Evolutionary conservation across 352 stramenopile species (phyloP).

Genomic region (Blastocystis sp.): DNA sequence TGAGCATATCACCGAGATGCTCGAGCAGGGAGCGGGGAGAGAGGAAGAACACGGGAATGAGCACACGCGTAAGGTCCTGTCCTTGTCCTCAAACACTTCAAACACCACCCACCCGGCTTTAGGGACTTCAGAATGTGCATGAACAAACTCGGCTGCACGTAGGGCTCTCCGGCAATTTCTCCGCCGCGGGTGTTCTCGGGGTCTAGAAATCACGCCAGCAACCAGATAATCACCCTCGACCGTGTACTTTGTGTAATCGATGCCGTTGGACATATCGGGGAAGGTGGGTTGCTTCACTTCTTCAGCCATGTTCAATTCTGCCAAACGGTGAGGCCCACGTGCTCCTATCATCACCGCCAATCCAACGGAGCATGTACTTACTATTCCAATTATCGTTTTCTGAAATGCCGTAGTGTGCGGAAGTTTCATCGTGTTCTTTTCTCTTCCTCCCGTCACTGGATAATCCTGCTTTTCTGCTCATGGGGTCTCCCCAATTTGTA

Average conservation of each 20-base stretch:
- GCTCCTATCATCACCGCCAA: background rate
- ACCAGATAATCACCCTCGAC: slow-evolving; percentile 16
- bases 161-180: slow-evolving; percentile 36
- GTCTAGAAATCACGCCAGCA: slow-evolving; percentile 29
- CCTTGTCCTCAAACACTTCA: background rate
- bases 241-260: slow-evolving; percentile 41
- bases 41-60: slow-evolving; percentile 56
- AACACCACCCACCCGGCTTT: background rate
- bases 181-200: slow-evolving; percentile 33
- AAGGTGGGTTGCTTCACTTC: slow-evolving; percentile 1
- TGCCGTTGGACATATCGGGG: slow-evolving; percentile 15
- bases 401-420: background rate
- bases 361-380: background rate
- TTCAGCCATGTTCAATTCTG: slow-evolving; percentile 24
- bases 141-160: slow-evolving; percentile 62
- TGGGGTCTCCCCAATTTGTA: too few species aligned
- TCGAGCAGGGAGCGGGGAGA: slow-evolving; percentile 37
- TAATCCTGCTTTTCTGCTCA: too few species aligned
- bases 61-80: slow-evolving; percentile 39
- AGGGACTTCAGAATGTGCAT: slow-evolving; percentile 62
- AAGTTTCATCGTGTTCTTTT: background rate
- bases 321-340: background rate
- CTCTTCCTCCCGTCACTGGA: background rate
- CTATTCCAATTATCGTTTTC: background rate
- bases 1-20: slow-evolving; percentile 48